Evolutionary conservation across 2,329 filamentous ascomycete genomes (phyloP).

Genomic region (Aspergillus tamarii): DNA sequence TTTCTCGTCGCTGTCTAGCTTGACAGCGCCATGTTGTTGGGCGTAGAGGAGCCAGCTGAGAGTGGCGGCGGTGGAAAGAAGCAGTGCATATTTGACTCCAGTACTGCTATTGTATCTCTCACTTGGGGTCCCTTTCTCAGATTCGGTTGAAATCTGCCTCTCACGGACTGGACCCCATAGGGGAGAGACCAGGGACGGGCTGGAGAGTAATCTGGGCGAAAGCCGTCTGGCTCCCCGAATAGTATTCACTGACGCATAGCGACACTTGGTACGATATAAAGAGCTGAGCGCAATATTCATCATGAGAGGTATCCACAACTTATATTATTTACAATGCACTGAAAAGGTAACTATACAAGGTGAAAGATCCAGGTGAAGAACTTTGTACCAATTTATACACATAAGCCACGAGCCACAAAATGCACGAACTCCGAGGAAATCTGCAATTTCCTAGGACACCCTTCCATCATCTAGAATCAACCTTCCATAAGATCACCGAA

Average conservation of each 20-base stretch:
- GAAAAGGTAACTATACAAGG: not conserved
- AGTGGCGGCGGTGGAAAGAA: conserved; percentile 3
- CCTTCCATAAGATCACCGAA: not conserved
- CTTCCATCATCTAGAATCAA: not conserved
- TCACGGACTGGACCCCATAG: not conserved
- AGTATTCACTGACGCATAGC: not conserved
- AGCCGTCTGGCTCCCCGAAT: not conserved
- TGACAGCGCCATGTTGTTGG: not conserved
- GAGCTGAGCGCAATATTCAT: not conserved
- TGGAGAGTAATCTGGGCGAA: not conserved
- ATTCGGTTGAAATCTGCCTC: not conserved
- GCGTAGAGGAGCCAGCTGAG: conserved; percentile 5
- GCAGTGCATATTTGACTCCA: not conserved
- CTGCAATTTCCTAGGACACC: not conserved
- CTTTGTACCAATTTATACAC: not conserved
- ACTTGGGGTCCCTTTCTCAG: not conserved
- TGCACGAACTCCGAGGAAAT: not conserved
- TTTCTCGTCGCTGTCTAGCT: conserved; percentile 2
- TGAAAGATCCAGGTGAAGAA: not conserved
- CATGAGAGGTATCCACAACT: not conserved
- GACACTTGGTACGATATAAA: not conserved
- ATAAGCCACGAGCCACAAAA: not conserved
- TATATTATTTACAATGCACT: not conserved
- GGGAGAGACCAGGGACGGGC: not conserved
- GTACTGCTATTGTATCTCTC: not conserved